A percentile compares a stretch with the other conserved stretches of the same genome.
These are phyloP conservation scores for Gossypium bickii DNA, from an alignment of 345 rosid genomes.

Conservation along the genomic window DNA sequence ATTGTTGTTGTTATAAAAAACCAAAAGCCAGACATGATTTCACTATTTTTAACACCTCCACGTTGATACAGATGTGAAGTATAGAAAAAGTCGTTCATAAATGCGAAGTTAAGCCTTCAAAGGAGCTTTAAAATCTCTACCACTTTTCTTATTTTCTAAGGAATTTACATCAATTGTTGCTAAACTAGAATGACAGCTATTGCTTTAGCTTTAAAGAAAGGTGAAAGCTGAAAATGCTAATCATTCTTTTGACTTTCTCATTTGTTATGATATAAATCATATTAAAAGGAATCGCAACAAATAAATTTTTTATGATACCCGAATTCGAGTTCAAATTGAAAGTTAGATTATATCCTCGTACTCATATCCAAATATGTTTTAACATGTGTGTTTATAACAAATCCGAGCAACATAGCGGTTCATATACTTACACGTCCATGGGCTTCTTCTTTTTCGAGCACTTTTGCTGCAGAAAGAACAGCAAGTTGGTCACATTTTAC, in stretches of 20 bases:
- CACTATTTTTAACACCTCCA: not conserved
- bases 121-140: not conserved
- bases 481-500: not conserved
- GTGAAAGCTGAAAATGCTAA: not conserved
- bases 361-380: too few species aligned
- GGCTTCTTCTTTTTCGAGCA: not conserved
- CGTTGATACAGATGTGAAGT: not conserved
- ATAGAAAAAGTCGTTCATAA: not conserved
- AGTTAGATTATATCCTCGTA: too few species aligned
- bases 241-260: not conserved
- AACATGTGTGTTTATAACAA: too few species aligned
- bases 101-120: not conserved
- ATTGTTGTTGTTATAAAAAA: not conserved
- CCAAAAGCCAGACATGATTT: too few species aligned
- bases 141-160: not conserved
- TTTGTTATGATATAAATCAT: not conserved
- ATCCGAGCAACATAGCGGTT: too few species aligned
- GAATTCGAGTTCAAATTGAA: too few species aligned
- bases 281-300: not conserved
- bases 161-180: not conserved
- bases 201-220: not conserved
- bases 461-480: not conserved
- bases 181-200: not conserved
- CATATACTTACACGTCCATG: not conserved
- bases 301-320: too few species aligned